phyloP scores from a whole-genome alignment of 2,329 filamentous ascomycete species.

The Magnaporthales sp. region DNA sequence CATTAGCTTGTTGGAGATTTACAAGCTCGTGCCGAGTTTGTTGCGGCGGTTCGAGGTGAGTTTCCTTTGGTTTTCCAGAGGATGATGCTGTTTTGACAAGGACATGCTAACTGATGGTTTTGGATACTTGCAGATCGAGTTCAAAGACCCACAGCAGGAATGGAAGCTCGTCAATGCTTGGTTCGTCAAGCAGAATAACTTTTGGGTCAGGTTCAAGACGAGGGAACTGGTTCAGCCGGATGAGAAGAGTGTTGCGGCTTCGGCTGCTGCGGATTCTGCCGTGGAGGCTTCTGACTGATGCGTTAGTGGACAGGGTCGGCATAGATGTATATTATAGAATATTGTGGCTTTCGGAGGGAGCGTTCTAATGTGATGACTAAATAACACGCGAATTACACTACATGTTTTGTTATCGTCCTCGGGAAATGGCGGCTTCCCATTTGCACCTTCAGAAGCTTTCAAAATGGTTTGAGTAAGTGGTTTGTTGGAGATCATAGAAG shows the following conservation, averaged over 20 bases:
- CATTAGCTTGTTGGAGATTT: constrained; percentile 53
- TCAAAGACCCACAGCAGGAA: constrained; percentile 44
- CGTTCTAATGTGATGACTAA: background rate
- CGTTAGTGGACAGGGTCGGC: background rate
- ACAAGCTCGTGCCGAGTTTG: constrained; percentile 53
- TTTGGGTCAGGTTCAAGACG: constrained; percentile 34
- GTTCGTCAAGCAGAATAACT: constrained; percentile 54
- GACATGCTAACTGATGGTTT: constrained; percentile 1
- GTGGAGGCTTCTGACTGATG: background rate
- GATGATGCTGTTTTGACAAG: background rate
- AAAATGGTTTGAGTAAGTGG: too few relatives aligned
- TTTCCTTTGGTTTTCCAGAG: constrained; percentile 7
- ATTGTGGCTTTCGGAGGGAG: background rate
- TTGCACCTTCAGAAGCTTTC: too few relatives aligned
- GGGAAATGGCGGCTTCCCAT: background rate
- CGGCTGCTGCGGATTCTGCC: background rate
- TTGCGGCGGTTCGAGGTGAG: constrained; percentile 55
- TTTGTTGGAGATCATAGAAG: too few relatives aligned
- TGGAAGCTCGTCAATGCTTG: constrained; percentile 53
- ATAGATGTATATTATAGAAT: background rate
- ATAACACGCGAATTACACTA: background rate
- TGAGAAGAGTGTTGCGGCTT: background rate
- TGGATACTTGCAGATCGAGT: constrained; percentile 34
- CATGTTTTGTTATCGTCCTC: background rate
- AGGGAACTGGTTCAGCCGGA: constrained; percentile 27